Base-by-base conservation (phyloP, 2,329 filamentous ascomycete genomes). In the Sarocladium kiliense region DNA sequence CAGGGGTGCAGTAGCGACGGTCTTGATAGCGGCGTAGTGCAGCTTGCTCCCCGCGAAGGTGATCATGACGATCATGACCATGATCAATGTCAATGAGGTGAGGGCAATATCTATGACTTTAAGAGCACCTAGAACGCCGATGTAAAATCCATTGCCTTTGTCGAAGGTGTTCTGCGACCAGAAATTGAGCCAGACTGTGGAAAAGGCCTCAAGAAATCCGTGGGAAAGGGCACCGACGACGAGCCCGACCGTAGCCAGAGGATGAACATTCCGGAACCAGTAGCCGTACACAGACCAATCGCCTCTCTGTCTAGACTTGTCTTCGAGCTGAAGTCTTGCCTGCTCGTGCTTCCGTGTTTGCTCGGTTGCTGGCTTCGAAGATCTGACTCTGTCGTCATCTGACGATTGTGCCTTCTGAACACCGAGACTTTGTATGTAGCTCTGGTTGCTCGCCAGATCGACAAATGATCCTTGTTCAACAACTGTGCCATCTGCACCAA, bases 131-230 rank as follows among this genome's bases (percentile, higher is more conserved):
- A 63, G 72, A 2, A 71, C 59, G 1, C 68, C 66, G 2, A 71
- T 51, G 25, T 70, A 71, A 49, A 65, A 69, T 3, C 59, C 54
- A 1, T 60, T 56, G 0, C 27, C 44, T 18, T 26, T 45, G 19
- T 47, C 44, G 18, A 65, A 63, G 1, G 60, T 55, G 45, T 72
- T 66, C 2, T 67, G 63, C 1, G 73, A 65, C 68, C 74, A 76
- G 56, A 67, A 74, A 18, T 69, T 73, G 6, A 77, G 58, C 73
- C 74, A 77, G 3, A 77, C 54, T 2, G 58, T 66, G 0, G 69
- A 65, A 2, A 70, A 63, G 42, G 62, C 68, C 3, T 53, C 56
- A 10, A 61, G 61, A 14, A 67, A 66, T 1, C 63, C 70, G 1
- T 58, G 61, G 1, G 60, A n/a, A 6, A 64, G 27, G 14, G 58